Percentiles rank a stretch among this genome's conserved stretches.
phyloP scores from a whole-genome alignment of 164 flowering plant species.

The Saururus chinensis region DNA sequence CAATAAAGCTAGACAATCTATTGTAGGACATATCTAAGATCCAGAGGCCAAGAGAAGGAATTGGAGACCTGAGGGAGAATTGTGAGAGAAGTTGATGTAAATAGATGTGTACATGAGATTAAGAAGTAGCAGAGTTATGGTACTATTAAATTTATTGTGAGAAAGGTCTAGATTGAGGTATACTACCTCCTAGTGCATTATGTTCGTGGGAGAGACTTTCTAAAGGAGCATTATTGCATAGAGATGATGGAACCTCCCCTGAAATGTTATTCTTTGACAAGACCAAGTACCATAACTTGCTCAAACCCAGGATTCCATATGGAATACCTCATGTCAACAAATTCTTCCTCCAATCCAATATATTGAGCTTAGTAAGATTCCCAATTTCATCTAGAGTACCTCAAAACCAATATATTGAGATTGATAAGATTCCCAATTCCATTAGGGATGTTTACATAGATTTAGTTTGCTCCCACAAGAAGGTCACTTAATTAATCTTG shows the following conservation, averaged over 20 bases:
- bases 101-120: slow-evolving; percentile 9
- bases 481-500: too few relatives aligned
- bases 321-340: slow-evolving; percentile 22
- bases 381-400: too few relatives aligned
- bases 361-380: slow-evolving; percentile 8
- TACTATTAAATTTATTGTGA: slow-evolving; percentile 1
- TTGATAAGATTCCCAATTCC: slow-evolving; percentile 25
- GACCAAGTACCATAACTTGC: slow-evolving; percentile 8
- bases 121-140: slow-evolving; percentile 19
- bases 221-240: slow-evolving; percentile 18
- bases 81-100: slow-evolving; percentile 15
- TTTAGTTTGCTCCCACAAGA: slow-evolving; percentile 5
- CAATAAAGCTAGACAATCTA: slow-evolving; percentile 11
- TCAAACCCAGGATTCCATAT: slow-evolving; percentile 13
- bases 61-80: slow-evolving; percentile 16
- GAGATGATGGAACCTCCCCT: slow-evolving; percentile 16
- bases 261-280: slow-evolving; percentile 14
- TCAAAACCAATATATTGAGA: too few relatives aligned
- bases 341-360: slow-evolving; percentile 6
- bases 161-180: slow-evolving; percentile 4
- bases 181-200: slow-evolving; percentile 1
- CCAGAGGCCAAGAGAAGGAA: slow-evolving; percentile 18
- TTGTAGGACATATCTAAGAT: slow-evolving; percentile 13
- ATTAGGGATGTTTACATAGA: slow-evolving; percentile 23
- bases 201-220: background rate